Evolutionary conservation across 2,329 filamentous ascomycete genomes (phyloP), one percentile per base, ranked within the genome.

Genomic region (Alternaria tenuissima): DNA sequence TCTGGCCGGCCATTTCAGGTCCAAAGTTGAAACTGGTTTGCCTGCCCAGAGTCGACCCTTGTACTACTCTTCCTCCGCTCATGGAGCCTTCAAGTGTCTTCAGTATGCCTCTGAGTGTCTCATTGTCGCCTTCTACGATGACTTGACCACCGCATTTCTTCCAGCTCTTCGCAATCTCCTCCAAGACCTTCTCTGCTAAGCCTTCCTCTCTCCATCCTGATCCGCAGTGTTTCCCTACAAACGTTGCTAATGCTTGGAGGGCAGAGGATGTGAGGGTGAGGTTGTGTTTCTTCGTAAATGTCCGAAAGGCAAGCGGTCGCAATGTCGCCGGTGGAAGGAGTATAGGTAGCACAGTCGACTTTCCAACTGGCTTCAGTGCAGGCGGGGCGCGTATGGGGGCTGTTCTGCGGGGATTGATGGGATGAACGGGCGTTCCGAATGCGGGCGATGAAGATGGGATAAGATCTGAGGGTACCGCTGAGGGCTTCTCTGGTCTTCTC

Each of bases 151-250:
- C 93, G 61, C 90, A 86, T 67, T 90, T 92, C 82, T 97, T 98
- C 96, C 95, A 99, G 68, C 87, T 87, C 77, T 91, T 91, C 1
- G 95, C 94, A 7, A 94, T 88, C 78, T 98, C 95, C 72, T 99
- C 95, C 36, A 99, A 81, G 12, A 97, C 92, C 67, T 90, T 90
- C 78, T 99, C 96, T 3, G 94, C 95, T 32, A 97, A 83, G 0
- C 96, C 94, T 76, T 96, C 93, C 81, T 98, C 94, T 71, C 94
- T 88, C 95, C 95, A 99, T 89, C 89, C 93, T 58, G 94, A 94
- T 34, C 95, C 95, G 77, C 95, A 99, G 78, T 97, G 91, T 69
- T 92, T 90, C 11, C 95, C 96, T 54, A 99, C 91, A 77, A 99
- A 99, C 1, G 87, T 86, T 20, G 95, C 94, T 32, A 99, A 85